Base-by-base conservation (phyloP, 1,139 yeast genomes). In the Scheffersomyces titani region DNA sequence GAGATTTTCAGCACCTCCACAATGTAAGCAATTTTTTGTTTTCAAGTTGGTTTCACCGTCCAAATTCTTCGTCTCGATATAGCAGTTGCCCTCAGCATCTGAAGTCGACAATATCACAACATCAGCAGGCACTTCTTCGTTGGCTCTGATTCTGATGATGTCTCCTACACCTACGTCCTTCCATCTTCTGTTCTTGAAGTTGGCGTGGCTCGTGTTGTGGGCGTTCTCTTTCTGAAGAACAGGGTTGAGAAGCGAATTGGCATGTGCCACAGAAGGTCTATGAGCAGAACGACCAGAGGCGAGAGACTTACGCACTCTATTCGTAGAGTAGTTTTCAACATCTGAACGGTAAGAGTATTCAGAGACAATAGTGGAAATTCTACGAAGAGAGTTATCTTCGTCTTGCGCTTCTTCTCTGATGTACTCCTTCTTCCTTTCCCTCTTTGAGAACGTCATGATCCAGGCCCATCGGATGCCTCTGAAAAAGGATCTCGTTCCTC, bases 21-120 rank as follows among this genome's bases (percentile, higher is more conserved):
- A 85, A 58, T 85, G 84, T 56, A 94, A 75, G 16, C 96, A 87
- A 61, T 86, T 88, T 60, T 92, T 89, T 52, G 86, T 85, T 72
- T 94, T 94, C 70, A 94, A 81, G 70, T 94, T 94, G 5, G 98
- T 92, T 74, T 94, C 99, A 70, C 99, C 99, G 73, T 94, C 98
- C 65, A 94, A 81, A 70, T 94, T 94, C 68, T 92, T 93, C 1
- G 99, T 94, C 72, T 94, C 98, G 49, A 93, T 87, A 67, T 88
- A 93, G 74, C 98, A 93, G 51, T 89, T 92, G 49, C 97, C 97
- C 69, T 94, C 98, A 1, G 82, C 71, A 69, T 93, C 98, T 0
- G 97, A 89, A 0, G 97, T 87, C 2, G 97, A 85, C 50, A 94
- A 69, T 40, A 93, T 76, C 19, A 92, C 81, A 46, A 93, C 73